phyloP scores from a whole-genome alignment of 768 basidiomycete species.

The Megacollybia marginata region DNA sequence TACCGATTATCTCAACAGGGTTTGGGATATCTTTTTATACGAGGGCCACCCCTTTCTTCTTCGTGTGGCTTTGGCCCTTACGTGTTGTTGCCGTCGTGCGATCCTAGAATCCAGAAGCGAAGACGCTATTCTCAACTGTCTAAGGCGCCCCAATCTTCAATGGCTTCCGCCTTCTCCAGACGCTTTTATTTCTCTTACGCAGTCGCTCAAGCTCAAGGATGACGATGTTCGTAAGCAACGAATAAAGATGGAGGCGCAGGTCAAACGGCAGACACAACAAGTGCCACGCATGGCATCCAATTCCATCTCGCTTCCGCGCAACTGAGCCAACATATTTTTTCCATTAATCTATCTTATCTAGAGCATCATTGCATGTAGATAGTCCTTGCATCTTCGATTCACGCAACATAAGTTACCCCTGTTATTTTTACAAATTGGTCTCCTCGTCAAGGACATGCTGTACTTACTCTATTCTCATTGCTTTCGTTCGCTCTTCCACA shows the following conservation, averaged over 20 bases:
- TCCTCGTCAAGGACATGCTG: no score
- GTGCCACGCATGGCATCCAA: conserved; percentile 21
- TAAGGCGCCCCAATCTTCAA: conserved; percentile 43
- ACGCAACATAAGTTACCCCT: no score
- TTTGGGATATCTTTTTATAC: conserved; percentile 80
- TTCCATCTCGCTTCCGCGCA: conserved; percentile 19
- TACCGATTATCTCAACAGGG: conserved; percentile 56
- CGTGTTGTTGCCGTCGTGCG: conserved; percentile 51
- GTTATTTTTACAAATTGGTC: no score
- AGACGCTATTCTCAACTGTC: conserved; percentile 37
- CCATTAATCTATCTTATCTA: neutral
- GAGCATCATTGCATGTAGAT: neutral
- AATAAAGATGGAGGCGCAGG: conserved; percentile 65
- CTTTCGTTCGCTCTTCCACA: no score
- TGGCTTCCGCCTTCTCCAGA: conserved; percentile 55
- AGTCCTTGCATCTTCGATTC: neutral
- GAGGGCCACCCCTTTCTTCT: conserved; percentile 77
- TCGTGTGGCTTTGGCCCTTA: conserved; percentile 63
- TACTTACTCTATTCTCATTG: no score
- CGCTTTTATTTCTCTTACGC: conserved; percentile 50
- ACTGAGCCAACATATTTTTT: neutral
- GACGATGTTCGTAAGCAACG: conserved; percentile 75
- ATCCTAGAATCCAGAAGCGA: conserved; percentile 46
- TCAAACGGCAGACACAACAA: conserved; percentile 53
- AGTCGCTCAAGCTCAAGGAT: conserved; percentile 68